A percentile compares a stretch with the other conserved stretches of the same genome.
These are phyloP conservation scores for Ogataea pignaliae DNA, from an alignment of 805 yeast genomes.

Conservation along the genomic window DNA sequence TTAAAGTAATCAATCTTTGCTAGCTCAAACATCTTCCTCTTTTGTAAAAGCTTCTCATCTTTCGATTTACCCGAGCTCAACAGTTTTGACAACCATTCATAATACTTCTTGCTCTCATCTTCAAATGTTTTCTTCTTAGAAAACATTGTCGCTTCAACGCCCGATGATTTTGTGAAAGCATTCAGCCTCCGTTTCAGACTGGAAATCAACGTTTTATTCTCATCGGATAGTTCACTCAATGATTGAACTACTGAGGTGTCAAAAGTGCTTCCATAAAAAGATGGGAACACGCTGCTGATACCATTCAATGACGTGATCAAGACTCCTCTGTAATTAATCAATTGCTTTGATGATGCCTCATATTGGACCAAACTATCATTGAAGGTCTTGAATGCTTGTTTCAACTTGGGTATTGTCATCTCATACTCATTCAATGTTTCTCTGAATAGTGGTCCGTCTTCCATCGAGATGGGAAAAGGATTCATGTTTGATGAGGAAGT, in stretches of 20 bases:
- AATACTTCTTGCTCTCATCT: conserved; percentile 33
- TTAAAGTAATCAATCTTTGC: conserved; percentile 29
- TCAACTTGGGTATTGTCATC: conserved; percentile 17
- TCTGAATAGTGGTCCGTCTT: conserved; percentile 36
- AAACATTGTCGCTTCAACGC: conserved; percentile 11
- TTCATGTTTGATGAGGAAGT: conserved; percentile 1
- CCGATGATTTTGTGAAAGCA: conserved; percentile 7
- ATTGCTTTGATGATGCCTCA: conserved; percentile 18
- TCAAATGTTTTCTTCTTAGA: conserved; percentile 27
- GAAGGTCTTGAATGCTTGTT: conserved; percentile 11
- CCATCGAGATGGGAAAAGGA: conserved; percentile 27
- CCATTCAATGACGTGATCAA: conserved; percentile 8
- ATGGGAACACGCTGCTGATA: conserved; percentile 9
- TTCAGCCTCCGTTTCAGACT: conserved; percentile 11
- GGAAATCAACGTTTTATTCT: conserved; percentile 13
- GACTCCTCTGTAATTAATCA: conserved; percentile 9
- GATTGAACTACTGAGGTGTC: conserved; percentile 7
- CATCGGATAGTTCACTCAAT: conserved; percentile 14
- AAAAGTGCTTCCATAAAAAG: conserved; percentile 13
- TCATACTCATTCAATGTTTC: conserved; percentile 27
- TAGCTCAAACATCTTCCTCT: conserved; percentile 27
- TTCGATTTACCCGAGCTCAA: conserved; percentile 31
- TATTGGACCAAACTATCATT: conserved; percentile 13
- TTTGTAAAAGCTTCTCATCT: conserved; percentile 30
- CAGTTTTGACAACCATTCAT: conserved; percentile 33